Evolutionary conservation across 192 early-diverging fungal genomes (phyloP).

Genomic region (Entomortierella parvispora): DNA sequence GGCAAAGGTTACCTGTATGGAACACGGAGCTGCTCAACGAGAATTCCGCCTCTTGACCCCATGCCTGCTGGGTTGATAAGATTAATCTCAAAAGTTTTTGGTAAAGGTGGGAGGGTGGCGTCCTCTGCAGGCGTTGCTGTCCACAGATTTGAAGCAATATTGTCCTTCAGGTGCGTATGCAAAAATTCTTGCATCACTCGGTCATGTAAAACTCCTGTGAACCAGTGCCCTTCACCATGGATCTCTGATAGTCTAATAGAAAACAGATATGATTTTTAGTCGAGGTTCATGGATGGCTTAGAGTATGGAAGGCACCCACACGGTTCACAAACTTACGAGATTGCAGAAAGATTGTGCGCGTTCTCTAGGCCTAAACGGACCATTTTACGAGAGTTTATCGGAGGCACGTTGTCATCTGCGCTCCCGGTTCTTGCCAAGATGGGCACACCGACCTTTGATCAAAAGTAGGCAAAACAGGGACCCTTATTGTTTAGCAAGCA

Average conservation of each 20-base stretch:
- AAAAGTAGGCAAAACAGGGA: neutral
- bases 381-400: constrained; percentile 70
- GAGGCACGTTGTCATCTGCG: constrained; percentile 80
- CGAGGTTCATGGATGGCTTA: neutral
- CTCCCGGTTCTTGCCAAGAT: constrained; percentile 69
- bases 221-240: constrained; percentile 75
- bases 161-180: constrained; percentile 39
- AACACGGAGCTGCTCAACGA: constrained; percentile 70
- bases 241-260: constrained; percentile 68
- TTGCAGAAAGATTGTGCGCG: constrained; percentile 56
- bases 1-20: constrained; percentile 67
- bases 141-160: neutral
- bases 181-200: constrained; percentile 61
- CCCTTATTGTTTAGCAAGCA: neutral
- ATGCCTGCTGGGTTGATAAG: constrained; percentile 73
- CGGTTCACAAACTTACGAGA: no score
- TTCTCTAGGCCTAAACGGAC: constrained; percentile 74
- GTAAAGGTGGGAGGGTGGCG: constrained; percentile 50
- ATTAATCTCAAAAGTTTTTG: constrained; percentile 66
- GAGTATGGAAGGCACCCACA: neutral
- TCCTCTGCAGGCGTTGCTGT: neutral
- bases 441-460: constrained; percentile 67
- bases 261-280: constrained; percentile 3
- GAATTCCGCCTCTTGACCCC: constrained; percentile 73
- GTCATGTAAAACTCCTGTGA: constrained; percentile 65